Evolutionary conservation across 768 basidiomycete species (phyloP).

Genomic region (Rhizopogon vinicolor): DNA sequence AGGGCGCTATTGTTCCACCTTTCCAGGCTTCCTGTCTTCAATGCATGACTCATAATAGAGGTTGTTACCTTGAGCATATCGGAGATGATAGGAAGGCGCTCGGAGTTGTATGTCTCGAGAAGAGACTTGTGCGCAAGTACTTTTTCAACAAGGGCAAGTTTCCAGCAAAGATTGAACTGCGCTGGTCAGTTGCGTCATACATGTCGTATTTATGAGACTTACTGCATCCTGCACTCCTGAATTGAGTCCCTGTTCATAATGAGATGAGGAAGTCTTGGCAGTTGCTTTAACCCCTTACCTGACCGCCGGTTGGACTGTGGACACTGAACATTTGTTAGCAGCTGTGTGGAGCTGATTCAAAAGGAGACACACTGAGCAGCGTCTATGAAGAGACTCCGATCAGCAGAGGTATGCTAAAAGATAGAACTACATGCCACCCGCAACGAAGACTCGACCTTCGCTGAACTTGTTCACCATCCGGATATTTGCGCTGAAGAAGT

Average conservation of each 20-base stretch:
- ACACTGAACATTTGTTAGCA: conserved; percentile 2
- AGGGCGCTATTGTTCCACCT: no score
- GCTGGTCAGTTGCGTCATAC: background rate
- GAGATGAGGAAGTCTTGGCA: no score
- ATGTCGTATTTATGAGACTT: background rate
- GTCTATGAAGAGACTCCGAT: conserved; percentile 8
- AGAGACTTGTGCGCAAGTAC: conserved; percentile 17
- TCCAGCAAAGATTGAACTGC: conserved; percentile 32
- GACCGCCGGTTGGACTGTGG: conserved; percentile 19
- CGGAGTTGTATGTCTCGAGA: conserved; percentile 25
- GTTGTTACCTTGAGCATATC: conserved; percentile 25
- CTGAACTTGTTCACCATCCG: conserved; percentile 9
- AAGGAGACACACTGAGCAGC: conserved; percentile 13
- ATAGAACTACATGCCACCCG: conserved; percentile 6
- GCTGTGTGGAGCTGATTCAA: background rate
- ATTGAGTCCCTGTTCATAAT: conserved; percentile 7
- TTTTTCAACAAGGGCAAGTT: conserved; percentile 25
- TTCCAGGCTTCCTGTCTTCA: no score
- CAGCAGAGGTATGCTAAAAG: background rate
- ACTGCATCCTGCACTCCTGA: conserved; percentile 15
- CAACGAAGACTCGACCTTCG: conserved; percentile 8
- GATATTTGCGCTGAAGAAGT: conserved; percentile 5
- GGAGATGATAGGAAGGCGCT: conserved; percentile 31
- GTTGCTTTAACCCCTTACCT: conserved; percentile 6
- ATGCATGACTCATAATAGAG: no score